Evolutionary conservation across 495 filamentous ascomycete species (phyloP).

Genomic region (Aspergillus affinis): DNA sequence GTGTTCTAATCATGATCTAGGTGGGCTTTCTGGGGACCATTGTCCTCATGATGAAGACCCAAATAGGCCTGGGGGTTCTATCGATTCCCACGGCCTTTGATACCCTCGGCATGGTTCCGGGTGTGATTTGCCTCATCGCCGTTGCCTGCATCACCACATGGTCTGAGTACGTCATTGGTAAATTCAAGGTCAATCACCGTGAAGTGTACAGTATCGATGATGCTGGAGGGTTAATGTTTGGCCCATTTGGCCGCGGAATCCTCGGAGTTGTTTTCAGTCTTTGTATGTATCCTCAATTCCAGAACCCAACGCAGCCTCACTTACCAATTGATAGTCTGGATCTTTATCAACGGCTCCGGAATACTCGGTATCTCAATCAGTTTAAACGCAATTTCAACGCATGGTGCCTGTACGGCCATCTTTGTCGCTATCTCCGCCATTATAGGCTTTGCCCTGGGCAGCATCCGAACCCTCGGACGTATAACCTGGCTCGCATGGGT

Average conservation of each 20-base stretch:
- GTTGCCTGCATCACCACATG: slow-evolving; percentile 68
- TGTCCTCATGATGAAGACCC: slow-evolving; percentile 43
- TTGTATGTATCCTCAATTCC: slow-evolving; percentile 23
- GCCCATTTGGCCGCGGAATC: slow-evolving; percentile 58
- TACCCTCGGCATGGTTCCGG: slow-evolving; percentile 57
- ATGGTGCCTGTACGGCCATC: slow-evolving; percentile 60
- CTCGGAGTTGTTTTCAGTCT: slow-evolving; percentile 54
- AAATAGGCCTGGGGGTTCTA: slow-evolving; percentile 62
- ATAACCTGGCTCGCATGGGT: slow-evolving; percentile 41
- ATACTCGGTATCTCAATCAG: slow-evolving; percentile 71
- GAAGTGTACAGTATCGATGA: slow-evolving; percentile 68
- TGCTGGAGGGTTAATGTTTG: slow-evolving; percentile 63
- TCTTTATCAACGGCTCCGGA: slow-evolving; percentile 40
- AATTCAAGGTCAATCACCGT: slow-evolving; percentile 67
- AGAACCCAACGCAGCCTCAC: slow-evolving; percentile 5
- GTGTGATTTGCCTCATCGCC: slow-evolving; percentile 49
- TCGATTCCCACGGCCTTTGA: slow-evolving; percentile 62
- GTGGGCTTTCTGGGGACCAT: slow-evolving; percentile 36
- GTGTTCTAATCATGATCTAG: slow-evolving; percentile 17
- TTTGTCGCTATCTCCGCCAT: slow-evolving; percentile 40
- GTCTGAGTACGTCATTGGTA: slow-evolving; percentile 69
- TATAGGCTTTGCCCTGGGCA: slow-evolving; percentile 30
- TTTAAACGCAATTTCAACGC: slow-evolving; percentile 61
- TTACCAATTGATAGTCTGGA: slow-evolving; percentile 39
- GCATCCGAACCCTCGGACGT: slow-evolving; percentile 40